phyloP scores from a whole-genome alignment of 495 filamentous ascomycete genomes.

The Penicillium flavigenum region DNA sequence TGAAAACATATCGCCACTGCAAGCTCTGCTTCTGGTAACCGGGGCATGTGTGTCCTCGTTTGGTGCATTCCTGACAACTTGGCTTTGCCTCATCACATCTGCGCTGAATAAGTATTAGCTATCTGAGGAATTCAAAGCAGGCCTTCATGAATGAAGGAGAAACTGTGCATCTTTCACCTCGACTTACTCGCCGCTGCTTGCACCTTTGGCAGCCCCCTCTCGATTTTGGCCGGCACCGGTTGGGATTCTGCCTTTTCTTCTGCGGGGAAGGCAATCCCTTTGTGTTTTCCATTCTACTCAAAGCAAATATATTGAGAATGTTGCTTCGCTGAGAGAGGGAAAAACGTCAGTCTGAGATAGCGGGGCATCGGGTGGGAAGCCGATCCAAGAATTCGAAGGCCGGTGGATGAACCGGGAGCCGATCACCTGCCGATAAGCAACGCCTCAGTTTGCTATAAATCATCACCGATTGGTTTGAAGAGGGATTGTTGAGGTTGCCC shows the following conservation, averaged over 20 bases:
- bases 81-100: slow-evolving; percentile 31
- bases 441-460: background rate
- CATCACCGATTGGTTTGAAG: slow-evolving; percentile 1
- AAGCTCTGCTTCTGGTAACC: slow-evolving; percentile 27
- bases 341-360: background rate
- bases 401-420: slow-evolving; percentile 5
- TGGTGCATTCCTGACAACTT: slow-evolving; percentile 27
- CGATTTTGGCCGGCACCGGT: slow-evolving; percentile 28
- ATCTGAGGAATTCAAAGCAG: background rate
- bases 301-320: background rate
- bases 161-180: slow-evolving; percentile 13
- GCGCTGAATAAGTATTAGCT: slow-evolving; percentile 18
- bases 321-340: background rate
- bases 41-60: slow-evolving; percentile 22
- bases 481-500: background rate
- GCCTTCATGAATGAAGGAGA: background rate
- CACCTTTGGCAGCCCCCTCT: slow-evolving; percentile 28
- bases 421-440: slow-evolving; percentile 13
- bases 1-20: slow-evolving; percentile 29
- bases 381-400: background rate
- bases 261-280: background rate
- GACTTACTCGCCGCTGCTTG: slow-evolving; percentile 33
- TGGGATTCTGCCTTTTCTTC: slow-evolving; percentile 27
- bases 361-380: slow-evolving; percentile 6
- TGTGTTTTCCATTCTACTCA: slow-evolving; percentile 5